Evolutionary conservation across 345 rosid species (phyloP), one percentile per base, ranked within the genome.

Genomic region (Melastoma malabathricum): DNA sequence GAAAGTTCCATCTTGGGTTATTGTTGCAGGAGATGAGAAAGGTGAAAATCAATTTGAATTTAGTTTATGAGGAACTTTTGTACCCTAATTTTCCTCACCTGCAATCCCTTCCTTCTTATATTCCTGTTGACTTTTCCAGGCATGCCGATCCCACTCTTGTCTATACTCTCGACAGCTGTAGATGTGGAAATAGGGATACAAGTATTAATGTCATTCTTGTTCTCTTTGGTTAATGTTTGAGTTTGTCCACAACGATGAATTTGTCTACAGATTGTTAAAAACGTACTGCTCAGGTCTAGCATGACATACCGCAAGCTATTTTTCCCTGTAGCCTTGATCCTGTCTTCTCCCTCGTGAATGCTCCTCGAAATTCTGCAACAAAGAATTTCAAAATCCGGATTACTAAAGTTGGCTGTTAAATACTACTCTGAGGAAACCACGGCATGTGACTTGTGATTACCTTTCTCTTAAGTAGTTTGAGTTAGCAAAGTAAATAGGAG

Each of bases 141-240:
- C 99, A 85, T 81, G 69, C 90, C 76, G 43, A 88, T 77, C 29
- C 99, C 99, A 46, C 97, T 92, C 6, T 95, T 84, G 62, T 92
- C 99, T 15, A 92, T 88, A 71, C 87, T 79, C 20, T 86, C 95
- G 13, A 79, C 83, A 53, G 79, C 99, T 92, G 69, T 19, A 43
- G 54, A 22, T 48, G 12, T 34, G 10, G 41, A 1, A 34, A 34
- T 12, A 34, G 41, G 41, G 12, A 7, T 5, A 34, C 12, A 7
- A 31, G 38, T 31, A 31, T 31, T 31, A 31, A 9, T 31, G 38
- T 9, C 7, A 5, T 5, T 5, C 9, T 31, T 31, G 38, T 31
- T 9, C 38, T 31, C 10, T 31, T 22, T 22, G 25, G 25, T 22
- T 22, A 1, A 31, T 31, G 10, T 31, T 31, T 31, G 38, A 5